Conservation (phyloP, 179 eudicot genomes). For the Beta lomatogona region DNA sequence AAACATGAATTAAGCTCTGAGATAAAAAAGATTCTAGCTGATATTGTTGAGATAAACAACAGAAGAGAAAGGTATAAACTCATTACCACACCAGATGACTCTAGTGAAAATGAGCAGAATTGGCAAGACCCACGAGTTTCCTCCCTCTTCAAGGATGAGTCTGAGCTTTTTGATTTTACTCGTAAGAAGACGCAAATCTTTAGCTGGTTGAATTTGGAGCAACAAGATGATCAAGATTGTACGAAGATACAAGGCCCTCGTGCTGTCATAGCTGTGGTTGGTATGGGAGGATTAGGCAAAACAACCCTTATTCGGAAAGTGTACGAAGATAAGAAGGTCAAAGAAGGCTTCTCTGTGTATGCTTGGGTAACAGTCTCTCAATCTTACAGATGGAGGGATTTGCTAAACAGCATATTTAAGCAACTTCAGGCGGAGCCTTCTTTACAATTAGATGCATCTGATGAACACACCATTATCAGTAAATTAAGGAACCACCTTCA, state of each 20-base stretch:
- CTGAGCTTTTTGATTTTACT: slow-evolving; percentile 5
- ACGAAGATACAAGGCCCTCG: too few species aligned
- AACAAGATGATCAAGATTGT: too few species aligned
- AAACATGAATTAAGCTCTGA: background rate
- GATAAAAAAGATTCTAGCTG: background rate
- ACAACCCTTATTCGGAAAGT: slow-evolving; percentile 5
- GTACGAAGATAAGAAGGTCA: too few species aligned
- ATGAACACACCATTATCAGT: slow-evolving; percentile 9
- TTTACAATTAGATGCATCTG: background rate
- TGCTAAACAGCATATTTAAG: slow-evolving; percentile 10
- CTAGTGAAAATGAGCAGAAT: background rate
- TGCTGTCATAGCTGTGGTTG: background rate
- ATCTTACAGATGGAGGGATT: background rate
- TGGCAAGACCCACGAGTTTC: background rate
- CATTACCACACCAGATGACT: background rate
- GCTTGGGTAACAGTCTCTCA: too few species aligned
- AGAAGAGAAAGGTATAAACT: background rate
- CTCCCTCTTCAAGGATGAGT: background rate
- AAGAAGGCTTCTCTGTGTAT: too few species aligned
- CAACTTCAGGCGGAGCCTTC: background rate
- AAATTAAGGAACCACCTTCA: slow-evolving; percentile 12
- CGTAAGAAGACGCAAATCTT: background rate
- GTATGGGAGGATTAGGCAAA: slow-evolving; percentile 21
- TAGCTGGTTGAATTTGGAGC: background rate
- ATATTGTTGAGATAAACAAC: background rate